A percentile compares a stretch with the other conserved stretches of the same genome.
Evolutionary conservation across 2,329 filamentous ascomycete species (phyloP).

Genomic region (Lasiodiplodia sp.): DNA sequence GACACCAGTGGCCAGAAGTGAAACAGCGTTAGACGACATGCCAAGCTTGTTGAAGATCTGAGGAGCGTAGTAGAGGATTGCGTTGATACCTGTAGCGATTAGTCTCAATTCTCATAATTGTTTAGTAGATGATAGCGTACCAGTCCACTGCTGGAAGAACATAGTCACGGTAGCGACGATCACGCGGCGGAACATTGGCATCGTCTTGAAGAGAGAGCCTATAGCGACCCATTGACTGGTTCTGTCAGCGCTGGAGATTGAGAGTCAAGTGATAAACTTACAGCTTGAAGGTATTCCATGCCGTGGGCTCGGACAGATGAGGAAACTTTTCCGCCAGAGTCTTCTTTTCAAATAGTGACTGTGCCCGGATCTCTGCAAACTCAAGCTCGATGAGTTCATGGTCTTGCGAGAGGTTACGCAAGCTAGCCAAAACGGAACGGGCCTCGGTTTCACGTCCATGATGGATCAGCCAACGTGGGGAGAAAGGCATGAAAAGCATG

Average conservation of each 20-base stretch:
- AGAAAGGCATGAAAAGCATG: constrained; percentile 83
- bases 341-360: constrained; percentile 78
- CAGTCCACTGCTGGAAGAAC: constrained; percentile 61
- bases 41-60: constrained; percentile 58
- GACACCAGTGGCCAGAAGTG: constrained; percentile 73
- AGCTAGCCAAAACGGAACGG: constrained; percentile 65
- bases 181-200: constrained; percentile 72
- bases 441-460: constrained; percentile 74
- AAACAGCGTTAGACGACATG: constrained; percentile 55
- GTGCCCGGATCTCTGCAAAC: constrained; percentile 83
- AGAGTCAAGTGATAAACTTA: constrained; percentile 14
- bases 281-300: constrained; percentile 62
- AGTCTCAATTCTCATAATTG: constrained; percentile 33
- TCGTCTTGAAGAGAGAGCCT: constrained; percentile 68
- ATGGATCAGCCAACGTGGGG: constrained; percentile 77
- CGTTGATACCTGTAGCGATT: constrained; percentile 49
- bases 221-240: constrained; percentile 73
- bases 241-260: background rate
- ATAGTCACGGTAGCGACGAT: constrained; percentile 63
- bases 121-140: constrained; percentile 45
- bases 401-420: constrained; percentile 67
- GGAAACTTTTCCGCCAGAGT: constrained; percentile 73
- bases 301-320: constrained; percentile 65
- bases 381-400: constrained; percentile 77
- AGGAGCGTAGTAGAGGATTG: constrained; percentile 58